These are phyloP conservation scores for bread wheat (Triticum aestivum) DNA, from an alignment of 176 grass and related monocot species.

Conservation along the genomic window DNA sequence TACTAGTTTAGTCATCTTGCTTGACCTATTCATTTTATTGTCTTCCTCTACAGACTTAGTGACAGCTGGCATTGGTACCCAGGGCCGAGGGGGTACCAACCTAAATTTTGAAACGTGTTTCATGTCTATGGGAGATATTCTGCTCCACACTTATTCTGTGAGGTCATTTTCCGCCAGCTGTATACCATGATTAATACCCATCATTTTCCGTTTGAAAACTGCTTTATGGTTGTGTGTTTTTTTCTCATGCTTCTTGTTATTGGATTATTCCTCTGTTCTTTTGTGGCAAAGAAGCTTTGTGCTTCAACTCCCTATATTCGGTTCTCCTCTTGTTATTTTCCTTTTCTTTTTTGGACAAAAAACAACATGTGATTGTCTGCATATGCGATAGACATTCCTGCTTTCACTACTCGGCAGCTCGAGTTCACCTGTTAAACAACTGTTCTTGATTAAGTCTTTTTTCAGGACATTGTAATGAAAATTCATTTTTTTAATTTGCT, in stretches of 20 bases:
- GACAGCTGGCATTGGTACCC: too few relatives aligned
- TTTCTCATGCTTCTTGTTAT: neutral
- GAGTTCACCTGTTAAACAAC: neutral
- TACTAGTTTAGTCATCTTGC: too few relatives aligned
- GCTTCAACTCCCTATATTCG: neutral
- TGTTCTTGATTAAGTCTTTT: neutral
- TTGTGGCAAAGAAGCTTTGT: constrained; percentile 49
- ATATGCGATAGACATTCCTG: constrained; percentile 16
- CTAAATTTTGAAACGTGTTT: neutral
- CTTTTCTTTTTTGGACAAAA: neutral
- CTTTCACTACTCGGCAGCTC: neutral
- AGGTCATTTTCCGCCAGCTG: neutral
- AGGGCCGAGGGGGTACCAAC: neutral
- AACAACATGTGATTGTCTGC: constrained; percentile 3
- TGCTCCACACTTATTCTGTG: neutral
- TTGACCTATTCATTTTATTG: neutral
- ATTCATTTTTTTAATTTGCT: neutral
- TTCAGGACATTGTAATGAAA: neutral
- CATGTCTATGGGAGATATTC: neutral
- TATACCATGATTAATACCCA: neutral
- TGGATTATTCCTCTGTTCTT: constrained; percentile 32
- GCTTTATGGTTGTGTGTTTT: neutral
- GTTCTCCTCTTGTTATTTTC: neutral
- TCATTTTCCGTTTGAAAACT: neutral
- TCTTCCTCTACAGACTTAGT: too few relatives aligned